phyloP scores from a whole-genome alignment of 495 filamentous ascomycete species.

The Penicillium simplicissimum region DNA sequence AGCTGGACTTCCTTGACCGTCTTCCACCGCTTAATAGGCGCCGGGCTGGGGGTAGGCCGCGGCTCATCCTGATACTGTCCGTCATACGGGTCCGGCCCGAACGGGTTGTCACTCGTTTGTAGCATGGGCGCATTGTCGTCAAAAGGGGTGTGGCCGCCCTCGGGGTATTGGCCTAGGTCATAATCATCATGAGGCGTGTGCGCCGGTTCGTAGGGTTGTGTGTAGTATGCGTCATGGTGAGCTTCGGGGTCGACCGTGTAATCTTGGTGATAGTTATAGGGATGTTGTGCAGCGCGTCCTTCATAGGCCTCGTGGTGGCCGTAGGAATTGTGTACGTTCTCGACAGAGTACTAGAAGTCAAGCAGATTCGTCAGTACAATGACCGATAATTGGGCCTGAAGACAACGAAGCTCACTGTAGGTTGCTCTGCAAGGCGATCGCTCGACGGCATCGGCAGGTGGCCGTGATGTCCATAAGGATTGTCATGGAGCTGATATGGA shows the following conservation, averaged over 20 bases:
- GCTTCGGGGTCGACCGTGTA: slow-evolving; percentile 78
- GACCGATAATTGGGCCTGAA: neutral
- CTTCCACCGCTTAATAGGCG: slow-evolving; percentile 88
- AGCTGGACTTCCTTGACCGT: slow-evolving; percentile 97
- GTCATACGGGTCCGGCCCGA: slow-evolving; percentile 55
- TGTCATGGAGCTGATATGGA: slow-evolving; percentile 72
- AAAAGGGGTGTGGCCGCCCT: slow-evolving; percentile 49
- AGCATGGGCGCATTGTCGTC: slow-evolving; percentile 67
- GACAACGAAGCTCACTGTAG: slow-evolving; percentile 56
- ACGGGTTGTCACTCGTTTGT: slow-evolving; percentile 50
- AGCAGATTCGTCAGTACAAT: slow-evolving; percentile 15
- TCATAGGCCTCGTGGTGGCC: slow-evolving; percentile 68
- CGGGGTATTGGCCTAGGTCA: slow-evolving; percentile 53
- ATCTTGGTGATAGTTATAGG: slow-evolving; percentile 54
- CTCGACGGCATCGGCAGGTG: slow-evolving; percentile 71
- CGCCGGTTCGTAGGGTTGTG: slow-evolving; percentile 72
- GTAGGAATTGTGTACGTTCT: slow-evolving; percentile 70
- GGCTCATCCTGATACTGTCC: slow-evolving; percentile 49
- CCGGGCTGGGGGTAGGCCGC: slow-evolving; percentile 58
- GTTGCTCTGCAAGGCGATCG: slow-evolving; percentile 70
- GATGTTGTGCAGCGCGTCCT: slow-evolving; percentile 46
- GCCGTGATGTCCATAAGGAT: slow-evolving; percentile 53
- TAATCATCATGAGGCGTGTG: slow-evolving; percentile 57
- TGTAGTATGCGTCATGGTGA: slow-evolving; percentile 86
- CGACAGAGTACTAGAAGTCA: slow-evolving; percentile 68